Base-by-base conservation (phyloP, 805 yeast genomes). In the Metschnikowia similis region DNA sequence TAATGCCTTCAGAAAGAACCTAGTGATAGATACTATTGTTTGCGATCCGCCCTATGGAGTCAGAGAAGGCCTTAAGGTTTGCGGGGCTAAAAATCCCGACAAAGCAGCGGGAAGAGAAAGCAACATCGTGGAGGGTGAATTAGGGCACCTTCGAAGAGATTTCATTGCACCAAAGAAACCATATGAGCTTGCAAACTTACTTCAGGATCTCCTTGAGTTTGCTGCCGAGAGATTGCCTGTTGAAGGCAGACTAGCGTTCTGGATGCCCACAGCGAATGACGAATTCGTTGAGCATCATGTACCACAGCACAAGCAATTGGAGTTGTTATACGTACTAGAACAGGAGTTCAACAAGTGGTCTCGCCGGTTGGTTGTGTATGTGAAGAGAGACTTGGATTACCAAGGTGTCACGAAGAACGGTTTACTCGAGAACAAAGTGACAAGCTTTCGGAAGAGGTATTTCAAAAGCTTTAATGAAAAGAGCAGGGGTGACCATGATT, bases 41-140 rank as follows among this genome's bases (percentile, higher is more conserved):
- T 90, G 97, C 63, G 99, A 94, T 67, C 99, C 99, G 2, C 99
- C 99, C 0, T 94, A 94, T 66, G 99, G 99, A 10, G 95, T 94
- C 2, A 76, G 99, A 58, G 99, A 94, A 66, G 96, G 98, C 3
- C 79, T 94, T 48, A 90, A 89, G 64, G 96, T 90, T 0, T 81
- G 96, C 48, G 99, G 99, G 4, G 87, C 95, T 4, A 82, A 79
- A 55, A 67, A 78, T 53, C 79, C 84, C 45, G 84, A 84, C 2
- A 81, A 79, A 59, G 85, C 85, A 39, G 79, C 70, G 8, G 96
- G 92, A 0, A 81, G 88, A 58, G 96, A 89, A 61, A 69, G 79
- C 39, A 72, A 85, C 3, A 75, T 83, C n/a, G 87, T 89, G 27
- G 84, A 87, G 54, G 96, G 96, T 6, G 82, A 82, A 58, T 79